Base-by-base conservation (phyloP, 2,329 filamentous ascomycete genomes). In the Ophiocordyceps camponoti-leonardi region DNA sequence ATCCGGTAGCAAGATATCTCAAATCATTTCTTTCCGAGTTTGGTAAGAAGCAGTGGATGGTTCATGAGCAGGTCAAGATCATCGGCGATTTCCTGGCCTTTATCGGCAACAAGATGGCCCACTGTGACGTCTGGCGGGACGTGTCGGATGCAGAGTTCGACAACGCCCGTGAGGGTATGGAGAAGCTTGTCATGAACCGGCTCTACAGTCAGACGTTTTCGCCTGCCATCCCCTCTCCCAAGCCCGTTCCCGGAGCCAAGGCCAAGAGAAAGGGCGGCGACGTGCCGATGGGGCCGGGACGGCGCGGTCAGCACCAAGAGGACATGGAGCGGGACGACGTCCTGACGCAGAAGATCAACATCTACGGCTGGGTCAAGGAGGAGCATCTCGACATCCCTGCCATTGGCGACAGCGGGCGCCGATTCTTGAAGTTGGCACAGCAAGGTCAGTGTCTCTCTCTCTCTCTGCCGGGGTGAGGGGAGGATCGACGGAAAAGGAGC, bases 51-150 rank as follows among this genome's bases (percentile, higher is more conserved):
- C 92, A 96, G 63, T 98, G 92, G 92, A 94, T 94, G 85, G 92
- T 95, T 7, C 92, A 98, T 60, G 92, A 98, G 65, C 92, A 98
- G 62, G 92, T 96, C 59, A 98, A 98, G 66, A 96, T 98, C 50
- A 94, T 98, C 49, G 79, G 86, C 52, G 93, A 98, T 60, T 98
- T 98, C 54, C 69, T 98, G 43, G 80, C 87, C 41, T 98, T 98
- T 57, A 98, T 98, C 51, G 84, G 85, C 45, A 94, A 94, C 65
- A 96, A 96, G 67, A 98, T 98, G 93, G 86, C 83, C 14, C 76
- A 86, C 51, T 98, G 92, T 58, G 92, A 98, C 50, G 86, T 98
- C 3, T 98, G 92, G 92, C 79, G 85, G 47, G 86, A 92, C 31
- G 86, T 96, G 0, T 94, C 88, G 0, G 92, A 98, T 60, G 86